These are phyloP conservation scores for Pseudozyma hubeiensis DNA, from an alignment of 1,284 basidiomycete species.

Conservation along the genomic window DNA sequence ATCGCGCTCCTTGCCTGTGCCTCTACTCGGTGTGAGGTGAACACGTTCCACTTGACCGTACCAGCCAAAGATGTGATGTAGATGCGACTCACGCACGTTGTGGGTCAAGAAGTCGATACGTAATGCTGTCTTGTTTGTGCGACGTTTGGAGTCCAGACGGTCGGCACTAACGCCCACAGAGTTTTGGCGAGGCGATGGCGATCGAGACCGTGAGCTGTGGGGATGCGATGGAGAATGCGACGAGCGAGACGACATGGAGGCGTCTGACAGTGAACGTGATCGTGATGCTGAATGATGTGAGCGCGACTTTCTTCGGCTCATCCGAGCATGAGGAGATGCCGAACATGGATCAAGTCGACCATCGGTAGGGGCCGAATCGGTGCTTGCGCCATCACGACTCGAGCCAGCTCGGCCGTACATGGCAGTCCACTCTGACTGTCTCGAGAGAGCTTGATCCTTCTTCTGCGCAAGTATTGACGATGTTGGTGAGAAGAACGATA, in stretches of 20 bases:
- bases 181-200: not conserved
- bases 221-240: not conserved
- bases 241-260: conserved; percentile 6
- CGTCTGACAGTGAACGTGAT: conserved; percentile 7
- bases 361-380: not conserved
- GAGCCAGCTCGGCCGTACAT: conserved; percentile 20
- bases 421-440: not conserved
- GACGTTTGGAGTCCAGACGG: not conserved
- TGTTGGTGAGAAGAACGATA: too few relatives aligned
- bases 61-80: conserved; percentile 47
- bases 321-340: conserved; percentile 2
- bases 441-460: too few relatives aligned
- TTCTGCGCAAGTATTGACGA: too few relatives aligned
- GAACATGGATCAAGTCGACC: not conserved
- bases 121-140: conserved; percentile 23
- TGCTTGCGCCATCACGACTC: conserved; percentile 5
- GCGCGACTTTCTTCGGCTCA: not conserved
- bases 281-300: conserved; percentile 12
- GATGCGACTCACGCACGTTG: conserved; percentile 44
- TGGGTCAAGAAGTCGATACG: conserved; percentile 31
- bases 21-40: conserved; percentile 7
- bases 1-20: not conserved
- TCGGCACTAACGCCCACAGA: not conserved
- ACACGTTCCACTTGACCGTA: conserved; percentile 38
- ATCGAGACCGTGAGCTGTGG: not conserved